phyloP scores from a whole-genome alignment of 202 grass and related monocot species.

The Cymbopogon flexuosus region DNA sequence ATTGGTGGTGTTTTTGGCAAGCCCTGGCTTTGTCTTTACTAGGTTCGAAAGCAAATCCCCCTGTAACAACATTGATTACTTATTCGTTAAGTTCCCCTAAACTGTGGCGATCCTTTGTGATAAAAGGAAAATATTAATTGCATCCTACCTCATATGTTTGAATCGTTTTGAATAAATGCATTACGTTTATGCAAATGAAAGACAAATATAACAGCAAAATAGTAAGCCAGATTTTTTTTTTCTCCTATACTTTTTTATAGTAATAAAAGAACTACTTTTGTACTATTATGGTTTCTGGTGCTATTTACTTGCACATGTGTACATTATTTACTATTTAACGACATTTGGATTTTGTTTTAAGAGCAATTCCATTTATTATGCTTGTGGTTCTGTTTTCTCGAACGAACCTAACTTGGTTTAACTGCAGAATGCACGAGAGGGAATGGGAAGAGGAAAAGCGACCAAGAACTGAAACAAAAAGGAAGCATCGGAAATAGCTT shows the following conservation, averaged over 20 bases:
- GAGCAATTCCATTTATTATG: not conserved
- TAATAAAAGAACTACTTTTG: not conserved
- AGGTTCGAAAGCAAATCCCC: not conserved
- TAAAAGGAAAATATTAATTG: not conserved
- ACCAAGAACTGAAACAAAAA: slow-evolving; percentile 76
- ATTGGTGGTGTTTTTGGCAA: not conserved
- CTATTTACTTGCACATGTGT: not conserved
- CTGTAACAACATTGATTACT: too few species aligned
- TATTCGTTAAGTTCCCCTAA: not conserved
- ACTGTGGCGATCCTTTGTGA: not conserved
- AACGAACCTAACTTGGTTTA: slow-evolving; percentile 20
- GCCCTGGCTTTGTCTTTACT: not conserved
- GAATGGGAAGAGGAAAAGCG: slow-evolving; percentile 95
- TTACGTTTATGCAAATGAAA: not conserved
- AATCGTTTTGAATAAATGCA: not conserved
- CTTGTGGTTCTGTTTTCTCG: slow-evolving; percentile 6
- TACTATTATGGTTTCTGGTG: not conserved
- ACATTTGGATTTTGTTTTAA: not conserved
- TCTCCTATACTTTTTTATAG: not conserved
- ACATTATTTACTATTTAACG: not conserved
- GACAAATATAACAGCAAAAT: not conserved
- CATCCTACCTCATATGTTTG: not conserved
- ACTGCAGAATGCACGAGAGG: slow-evolving; percentile 67
- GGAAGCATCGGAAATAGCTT: slow-evolving; percentile 85
- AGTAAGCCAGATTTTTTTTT: too few species aligned